These are phyloP conservation scores for Leccinum rimulosum DNA, from an alignment of 768 basidiomycete species.

Conservation along the genomic window DNA sequence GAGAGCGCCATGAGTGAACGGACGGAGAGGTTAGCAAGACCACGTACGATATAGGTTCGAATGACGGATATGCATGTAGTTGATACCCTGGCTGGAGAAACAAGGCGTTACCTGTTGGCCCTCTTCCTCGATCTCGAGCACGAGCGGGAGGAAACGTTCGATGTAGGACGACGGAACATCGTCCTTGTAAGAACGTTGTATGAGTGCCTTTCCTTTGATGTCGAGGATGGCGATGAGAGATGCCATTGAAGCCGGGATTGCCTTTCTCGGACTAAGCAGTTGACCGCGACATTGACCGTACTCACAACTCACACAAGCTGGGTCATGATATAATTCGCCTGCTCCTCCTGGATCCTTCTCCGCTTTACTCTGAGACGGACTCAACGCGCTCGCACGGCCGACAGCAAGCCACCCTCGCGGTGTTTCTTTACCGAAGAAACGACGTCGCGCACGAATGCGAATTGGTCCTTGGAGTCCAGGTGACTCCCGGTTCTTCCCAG, in stretches of 20 bases:
- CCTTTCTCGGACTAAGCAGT: constrained; percentile 11
- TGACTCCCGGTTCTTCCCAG: constrained; percentile 57
- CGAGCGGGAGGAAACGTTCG: constrained; percentile 89
- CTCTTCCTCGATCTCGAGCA: constrained; percentile 97
- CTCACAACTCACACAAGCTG: no score
- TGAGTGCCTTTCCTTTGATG: constrained; percentile 97
- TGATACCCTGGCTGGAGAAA: constrained; percentile 91
- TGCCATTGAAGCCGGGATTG: constrained; percentile 37
- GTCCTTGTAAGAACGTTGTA: constrained; percentile 94
- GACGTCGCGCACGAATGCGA: not conserved
- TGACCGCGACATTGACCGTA: no score
- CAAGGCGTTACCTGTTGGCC: constrained; percentile 95
- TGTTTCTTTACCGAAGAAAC: not conserved
- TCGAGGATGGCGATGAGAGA: constrained; percentile 91
- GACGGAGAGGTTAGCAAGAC: not conserved
- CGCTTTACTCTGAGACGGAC: no score
- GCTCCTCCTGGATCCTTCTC: no score
- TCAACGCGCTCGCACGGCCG: no score
- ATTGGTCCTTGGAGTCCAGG: not conserved
- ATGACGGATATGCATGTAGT: constrained; percentile 98
- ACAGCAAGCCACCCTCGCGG: no score
- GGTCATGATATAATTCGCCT: no score
- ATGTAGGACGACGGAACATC: constrained; percentile 89
- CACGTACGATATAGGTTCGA: constrained; percentile 89
- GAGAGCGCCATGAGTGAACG: not conserved